These are phyloP conservation scores for Fusarium acutatum DNA, from an alignment of 2,329 filamentous ascomycete genomes.

Conservation along the genomic window DNA sequence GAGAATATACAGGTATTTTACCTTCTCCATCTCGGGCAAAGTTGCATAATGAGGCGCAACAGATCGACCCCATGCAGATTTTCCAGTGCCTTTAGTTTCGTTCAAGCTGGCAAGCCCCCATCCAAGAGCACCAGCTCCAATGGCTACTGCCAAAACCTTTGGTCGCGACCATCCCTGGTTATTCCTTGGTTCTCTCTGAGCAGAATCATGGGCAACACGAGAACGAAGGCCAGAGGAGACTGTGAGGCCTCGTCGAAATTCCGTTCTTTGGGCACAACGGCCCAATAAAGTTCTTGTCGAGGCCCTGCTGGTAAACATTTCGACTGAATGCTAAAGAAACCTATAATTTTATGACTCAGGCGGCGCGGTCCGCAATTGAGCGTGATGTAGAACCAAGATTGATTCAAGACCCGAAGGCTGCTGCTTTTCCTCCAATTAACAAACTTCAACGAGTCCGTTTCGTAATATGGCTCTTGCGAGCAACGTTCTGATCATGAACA, in stretches of 20 bases:
- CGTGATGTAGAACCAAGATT: conserved; percentile 13
- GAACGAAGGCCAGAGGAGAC: conserved; percentile 8
- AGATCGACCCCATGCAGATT: conserved; percentile 24
- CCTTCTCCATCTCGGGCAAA: conserved; percentile 54
- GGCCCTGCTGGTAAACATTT: conserved; percentile 29
- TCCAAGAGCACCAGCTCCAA: conserved; percentile 50
- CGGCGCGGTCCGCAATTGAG: conserved; percentile 1
- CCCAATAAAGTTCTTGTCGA: conserved; percentile 28
- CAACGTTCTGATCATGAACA: background rate
- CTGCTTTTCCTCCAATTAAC: background rate
- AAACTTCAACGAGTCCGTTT: background rate
- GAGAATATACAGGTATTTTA: conserved; percentile 34
- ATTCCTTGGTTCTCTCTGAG: conserved; percentile 1
- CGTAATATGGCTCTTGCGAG: background rate
- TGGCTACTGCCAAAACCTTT: conserved; percentile 50
- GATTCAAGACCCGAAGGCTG: conserved; percentile 11
- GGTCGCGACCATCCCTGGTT: conserved; percentile 41
- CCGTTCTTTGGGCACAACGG: conserved; percentile 18
- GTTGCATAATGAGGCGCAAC: conserved; percentile 50
- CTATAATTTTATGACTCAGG: background rate
- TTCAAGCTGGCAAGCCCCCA: conserved; percentile 51
- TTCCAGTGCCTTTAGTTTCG: conserved; percentile 3
- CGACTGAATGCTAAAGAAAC: background rate
- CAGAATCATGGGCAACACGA: conserved; percentile 4
- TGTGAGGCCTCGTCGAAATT: conserved; percentile 21